Conservation (phyloP, 495 filamentous ascomycete species). For the Paragyromitra xinjiangensis region DNA sequence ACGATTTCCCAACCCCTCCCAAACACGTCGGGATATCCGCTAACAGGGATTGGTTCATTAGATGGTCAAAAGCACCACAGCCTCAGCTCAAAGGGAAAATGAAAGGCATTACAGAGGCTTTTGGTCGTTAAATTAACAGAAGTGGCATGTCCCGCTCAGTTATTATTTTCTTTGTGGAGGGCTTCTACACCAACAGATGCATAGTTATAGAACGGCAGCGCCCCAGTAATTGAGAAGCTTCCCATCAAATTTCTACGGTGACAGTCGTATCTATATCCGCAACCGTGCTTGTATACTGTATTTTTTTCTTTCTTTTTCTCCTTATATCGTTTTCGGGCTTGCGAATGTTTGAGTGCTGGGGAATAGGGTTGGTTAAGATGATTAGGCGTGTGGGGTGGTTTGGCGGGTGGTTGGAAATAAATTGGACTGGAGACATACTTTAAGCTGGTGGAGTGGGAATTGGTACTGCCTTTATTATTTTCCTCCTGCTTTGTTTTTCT, state of each 20-base stretch:
- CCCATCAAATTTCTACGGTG: conserved; percentile 7
- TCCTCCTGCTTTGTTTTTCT: conserved; percentile 19
- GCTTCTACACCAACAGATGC: conserved; percentile 28
- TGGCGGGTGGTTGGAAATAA: conserved; percentile 30
- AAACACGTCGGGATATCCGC: background rate
- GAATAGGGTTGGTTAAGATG: conserved; percentile 11
- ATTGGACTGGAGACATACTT: conserved; percentile 43
- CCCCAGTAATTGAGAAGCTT: conserved; percentile 15
- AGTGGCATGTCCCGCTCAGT: background rate
- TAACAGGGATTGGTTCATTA: conserved; percentile 29
- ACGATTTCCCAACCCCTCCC: background rate
- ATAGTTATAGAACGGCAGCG: conserved; percentile 20
- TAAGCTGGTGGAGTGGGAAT: conserved; percentile 19
- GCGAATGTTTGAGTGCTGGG: conserved; percentile 27
- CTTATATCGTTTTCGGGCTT: conserved; percentile 26
- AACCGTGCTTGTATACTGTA: conserved; percentile 27
- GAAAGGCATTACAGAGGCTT: conserved; percentile 51
- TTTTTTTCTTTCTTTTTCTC: conserved; percentile 31
- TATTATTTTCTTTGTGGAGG: conserved; percentile 9
- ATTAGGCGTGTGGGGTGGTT: background rate
- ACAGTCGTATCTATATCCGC: conserved; percentile 29
- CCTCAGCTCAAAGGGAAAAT: conserved; percentile 56
- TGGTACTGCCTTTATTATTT: conserved; percentile 18
- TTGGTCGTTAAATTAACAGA: conserved; percentile 41
- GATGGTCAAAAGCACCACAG: conserved; percentile 57